Base-by-base conservation (phyloP, 1,284 basidiomycete species). In the Dichomitus squalens region DNA sequence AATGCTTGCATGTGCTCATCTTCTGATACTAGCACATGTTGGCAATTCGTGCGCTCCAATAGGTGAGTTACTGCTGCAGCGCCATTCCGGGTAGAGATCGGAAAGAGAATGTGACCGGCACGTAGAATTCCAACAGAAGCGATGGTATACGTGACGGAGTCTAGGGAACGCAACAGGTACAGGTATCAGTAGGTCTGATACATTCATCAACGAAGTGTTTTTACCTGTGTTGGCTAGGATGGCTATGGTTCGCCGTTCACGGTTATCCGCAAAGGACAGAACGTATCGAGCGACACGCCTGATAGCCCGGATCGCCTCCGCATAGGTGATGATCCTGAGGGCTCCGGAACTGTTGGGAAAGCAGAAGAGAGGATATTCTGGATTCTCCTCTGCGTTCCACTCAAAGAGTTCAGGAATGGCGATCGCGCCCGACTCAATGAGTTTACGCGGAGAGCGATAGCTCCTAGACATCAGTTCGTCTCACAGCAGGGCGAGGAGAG, bases 111-210 rank as follows among this genome's bases (percentile, higher is more conserved):
- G 49, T 66, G 69, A 14, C 73, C 73, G 0, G 74, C 68, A 11
- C 71, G 64, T 11, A 73, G 25, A 20, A 72, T 64, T 5, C 71
- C 73, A 14, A 68, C 51, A 20, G 68, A 53, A 18, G 64, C 61
- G n/a, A 66, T 60, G 46, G 64, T 63, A 25, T 68, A 74, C 0
- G 72, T 70, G 57, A 73, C 65, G 7, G 72, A 68, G 51, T 75
- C 73, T 72, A 25, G 0, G 25, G 11, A 14, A 8, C 5, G 0
- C 12, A 5, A 14, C 8, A 3, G 20, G 18, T 2, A 18, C 31
- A 8, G 20, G 44, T 14, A 14, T 11, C 5, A 31, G 5, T 6
- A 5, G 11, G 11, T 31, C 5, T 31, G 29, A 31, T 11, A 31
- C 29, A 31, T n/a, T n/a, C n/a, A 11, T 11, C 11, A 11, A 31